Evolutionary conservation across 495 filamentous ascomycete species (phyloP).

Genomic region (Penicillium ochrochloron): DNA sequence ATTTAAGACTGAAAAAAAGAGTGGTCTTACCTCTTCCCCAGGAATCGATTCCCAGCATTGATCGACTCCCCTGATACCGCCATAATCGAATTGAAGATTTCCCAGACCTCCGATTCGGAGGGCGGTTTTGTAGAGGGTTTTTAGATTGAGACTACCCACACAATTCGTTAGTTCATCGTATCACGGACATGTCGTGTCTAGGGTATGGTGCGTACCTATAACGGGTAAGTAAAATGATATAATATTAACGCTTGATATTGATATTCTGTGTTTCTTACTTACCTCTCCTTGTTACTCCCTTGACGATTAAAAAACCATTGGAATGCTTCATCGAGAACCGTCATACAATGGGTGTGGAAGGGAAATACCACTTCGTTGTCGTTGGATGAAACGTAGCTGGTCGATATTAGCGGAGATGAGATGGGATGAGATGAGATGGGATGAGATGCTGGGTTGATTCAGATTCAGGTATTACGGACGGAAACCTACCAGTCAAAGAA

Average conservation of each 20-base stretch:
- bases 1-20: background rate
- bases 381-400: background rate
- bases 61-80: background rate
- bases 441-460: background rate
- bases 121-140: background rate
- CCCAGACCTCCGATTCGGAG: background rate
- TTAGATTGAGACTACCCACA: background rate
- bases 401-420: background rate
- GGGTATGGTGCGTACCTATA: no score
- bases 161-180: no score
- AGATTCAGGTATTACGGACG: background rate
- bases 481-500: background rate
- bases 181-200: background rate
- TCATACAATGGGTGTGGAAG: background rate
- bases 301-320: background rate
- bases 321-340: background rate
- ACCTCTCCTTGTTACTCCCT: background rate
- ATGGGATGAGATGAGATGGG: background rate
- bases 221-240: background rate
- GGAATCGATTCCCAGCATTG: background rate
- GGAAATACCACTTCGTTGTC: background rate
- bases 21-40: background rate
- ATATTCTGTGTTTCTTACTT: background rate
- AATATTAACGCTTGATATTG: background rate
- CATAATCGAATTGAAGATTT: background rate